These are phyloP conservation scores for Tylopilus sp. DNA, from an alignment of 768 basidiomycete species.

Conservation along the genomic window DNA sequence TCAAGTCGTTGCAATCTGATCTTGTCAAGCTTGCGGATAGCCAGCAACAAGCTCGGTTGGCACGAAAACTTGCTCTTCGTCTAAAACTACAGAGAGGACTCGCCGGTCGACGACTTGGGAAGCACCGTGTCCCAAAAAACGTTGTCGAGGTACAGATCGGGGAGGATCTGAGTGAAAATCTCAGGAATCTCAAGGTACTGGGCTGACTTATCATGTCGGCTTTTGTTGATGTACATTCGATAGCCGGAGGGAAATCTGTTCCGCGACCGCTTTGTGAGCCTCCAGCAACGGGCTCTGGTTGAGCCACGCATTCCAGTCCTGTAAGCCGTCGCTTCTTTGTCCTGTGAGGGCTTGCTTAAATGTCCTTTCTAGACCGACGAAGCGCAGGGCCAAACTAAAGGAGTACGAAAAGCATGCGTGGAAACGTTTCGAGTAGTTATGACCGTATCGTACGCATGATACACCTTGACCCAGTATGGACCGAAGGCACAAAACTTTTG, in stretches of 20 bases:
- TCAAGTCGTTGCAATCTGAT: conserved; percentile 48
- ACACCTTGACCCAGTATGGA: no score
- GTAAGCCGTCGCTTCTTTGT: conserved; percentile 35
- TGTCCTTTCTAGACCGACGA: conserved; percentile 21
- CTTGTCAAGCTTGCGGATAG: conserved; percentile 33
- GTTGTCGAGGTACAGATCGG: conserved; percentile 84
- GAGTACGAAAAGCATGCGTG: conserved; percentile 80
- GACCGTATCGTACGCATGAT: neutral
- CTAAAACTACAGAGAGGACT: conserved; percentile 62
- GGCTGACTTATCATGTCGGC: neutral
- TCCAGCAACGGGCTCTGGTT: conserved; percentile 83
- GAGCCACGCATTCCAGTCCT: conserved; percentile 81
- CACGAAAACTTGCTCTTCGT: conserved; percentile 39
- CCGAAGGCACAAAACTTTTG: no score
- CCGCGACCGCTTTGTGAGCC: conserved; percentile 80
- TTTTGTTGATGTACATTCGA: neutral
- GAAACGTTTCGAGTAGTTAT: conserved; percentile 59
- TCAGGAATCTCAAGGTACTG: conserved; percentile 78
- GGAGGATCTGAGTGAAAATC: conserved; percentile 82
- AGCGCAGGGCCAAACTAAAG: conserved; percentile 43
- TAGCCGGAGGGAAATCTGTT: conserved; percentile 95
- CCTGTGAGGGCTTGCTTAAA: neutral
- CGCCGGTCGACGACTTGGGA: conserved; percentile 74
- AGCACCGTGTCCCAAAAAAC: conserved; percentile 66
- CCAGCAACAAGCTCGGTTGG: conserved; percentile 37